These are phyloP conservation scores for Colletotrichum tamarilloi DNA, from an alignment of 2,329 filamentous ascomycete genomes.

Conservation along the genomic window DNA sequence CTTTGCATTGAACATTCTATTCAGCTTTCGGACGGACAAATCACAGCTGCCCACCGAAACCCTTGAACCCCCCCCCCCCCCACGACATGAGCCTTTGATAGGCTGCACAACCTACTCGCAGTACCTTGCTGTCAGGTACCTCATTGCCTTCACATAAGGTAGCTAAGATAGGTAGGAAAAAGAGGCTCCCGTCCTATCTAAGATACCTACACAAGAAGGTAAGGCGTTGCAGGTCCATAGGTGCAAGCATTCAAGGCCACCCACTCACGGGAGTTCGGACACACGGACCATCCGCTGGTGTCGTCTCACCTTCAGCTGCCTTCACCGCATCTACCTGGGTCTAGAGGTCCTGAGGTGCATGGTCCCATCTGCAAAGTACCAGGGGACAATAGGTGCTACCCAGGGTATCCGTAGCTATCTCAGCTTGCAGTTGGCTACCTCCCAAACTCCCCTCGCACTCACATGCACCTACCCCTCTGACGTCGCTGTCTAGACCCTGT, in stretches of 20 bases:
- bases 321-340: conserved; percentile 18
- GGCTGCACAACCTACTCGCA: neutral
- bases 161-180: neutral
- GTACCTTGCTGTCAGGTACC: too few relatives aligned
- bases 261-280: conserved; percentile 25
- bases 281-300: conserved; percentile 26
- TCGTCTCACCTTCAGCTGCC: conserved; percentile 20
- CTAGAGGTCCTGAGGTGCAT: neutral
- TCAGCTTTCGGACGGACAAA: neutral
- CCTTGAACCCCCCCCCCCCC: neutral
- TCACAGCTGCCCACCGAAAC: neutral
- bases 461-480: conserved; percentile 30
- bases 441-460: conserved; percentile 8
- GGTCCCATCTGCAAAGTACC: neutral
- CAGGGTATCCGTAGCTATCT: neutral
- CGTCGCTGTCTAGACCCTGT: conserved; percentile 28
- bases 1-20: neutral
- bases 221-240: neutral
- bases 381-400: too few relatives aligned
- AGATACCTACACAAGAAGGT: too few relatives aligned
- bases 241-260: neutral
- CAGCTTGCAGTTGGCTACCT: conserved; percentile 5
- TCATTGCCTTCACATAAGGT: too few relatives aligned
- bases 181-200: neutral
- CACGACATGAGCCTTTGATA: neutral